A percentile compares a stretch with the other conserved stretches of the same genome.
Conservation (phyloP, 2,329 filamentous ascomycete species). For the Alternaria panax region DNA sequence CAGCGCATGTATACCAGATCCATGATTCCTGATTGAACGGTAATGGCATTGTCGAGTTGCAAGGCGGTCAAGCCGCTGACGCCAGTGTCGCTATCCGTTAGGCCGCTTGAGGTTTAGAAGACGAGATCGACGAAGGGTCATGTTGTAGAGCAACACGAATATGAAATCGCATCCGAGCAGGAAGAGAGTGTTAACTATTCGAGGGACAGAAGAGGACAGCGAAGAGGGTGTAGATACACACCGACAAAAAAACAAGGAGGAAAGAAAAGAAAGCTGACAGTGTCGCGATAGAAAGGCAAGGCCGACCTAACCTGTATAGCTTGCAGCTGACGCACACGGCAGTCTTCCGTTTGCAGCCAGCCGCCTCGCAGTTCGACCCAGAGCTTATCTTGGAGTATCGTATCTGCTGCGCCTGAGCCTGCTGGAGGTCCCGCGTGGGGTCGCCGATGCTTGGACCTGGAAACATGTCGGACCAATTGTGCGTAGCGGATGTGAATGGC, state of each 20-base stretch:
- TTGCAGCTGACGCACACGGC: slow-evolving; percentile 13
- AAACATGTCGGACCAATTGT: neutral
- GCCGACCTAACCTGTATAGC: slow-evolving; percentile 12
- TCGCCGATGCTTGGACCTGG: neutral
- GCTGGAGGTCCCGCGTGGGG: slow-evolving; percentile 10
- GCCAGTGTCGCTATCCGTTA: slow-evolving; percentile 19
- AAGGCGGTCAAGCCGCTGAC: slow-evolving; percentile 7
- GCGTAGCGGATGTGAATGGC: neutral
- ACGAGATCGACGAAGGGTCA: slow-evolving; percentile 27
- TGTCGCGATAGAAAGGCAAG: neutral
- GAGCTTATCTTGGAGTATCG: slow-evolving; percentile 8
- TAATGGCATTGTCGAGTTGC: slow-evolving; percentile 23
- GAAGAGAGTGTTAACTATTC: neutral
- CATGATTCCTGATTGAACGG: slow-evolving; percentile 54
- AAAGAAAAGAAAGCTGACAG: slow-evolving; percentile 8
- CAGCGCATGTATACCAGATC: slow-evolving; percentile 56
- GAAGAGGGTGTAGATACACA: neutral
- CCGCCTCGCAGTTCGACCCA: neutral
- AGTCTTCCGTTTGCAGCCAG: slow-evolving; percentile 5
- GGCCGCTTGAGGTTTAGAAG: slow-evolving; percentile 18
- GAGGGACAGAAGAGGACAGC: neutral
- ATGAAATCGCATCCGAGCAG: slow-evolving; percentile 7
- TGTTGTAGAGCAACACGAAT: slow-evolving; percentile 19
- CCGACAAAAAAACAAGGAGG: neutral
- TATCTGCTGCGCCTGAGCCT: slow-evolving; percentile 4